Conservation (phyloP, 257 asterid genomes). For the Jacaranda mimosifolia region DNA sequence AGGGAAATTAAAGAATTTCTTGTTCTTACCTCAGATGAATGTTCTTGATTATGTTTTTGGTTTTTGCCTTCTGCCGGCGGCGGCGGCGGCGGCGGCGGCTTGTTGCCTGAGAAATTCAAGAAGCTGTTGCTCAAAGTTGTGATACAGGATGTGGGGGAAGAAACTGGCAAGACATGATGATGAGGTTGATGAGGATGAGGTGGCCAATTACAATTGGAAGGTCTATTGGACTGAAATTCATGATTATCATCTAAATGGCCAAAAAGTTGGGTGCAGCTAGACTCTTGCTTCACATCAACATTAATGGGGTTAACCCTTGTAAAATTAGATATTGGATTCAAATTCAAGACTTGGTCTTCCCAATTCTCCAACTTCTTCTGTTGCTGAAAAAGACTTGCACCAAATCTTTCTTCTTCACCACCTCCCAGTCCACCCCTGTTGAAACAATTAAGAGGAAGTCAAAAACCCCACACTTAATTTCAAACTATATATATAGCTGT, state of each 20-base stretch:
- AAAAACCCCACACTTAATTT: background rate
- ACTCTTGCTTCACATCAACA: conserved; percentile 70
- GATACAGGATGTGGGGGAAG: conserved; percentile 73
- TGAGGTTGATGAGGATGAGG: conserved; percentile 36
- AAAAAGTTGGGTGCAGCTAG: conserved; percentile 39
- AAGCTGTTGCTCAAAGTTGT: conserved; percentile 60
- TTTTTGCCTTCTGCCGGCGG: conserved; percentile 39
- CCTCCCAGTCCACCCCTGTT: conserved; percentile 62
- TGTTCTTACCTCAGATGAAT: conserved; percentile 65
- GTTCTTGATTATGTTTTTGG: conserved; percentile 53
- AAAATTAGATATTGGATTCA: conserved; percentile 46
- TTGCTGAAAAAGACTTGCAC: conserved; percentile 59
- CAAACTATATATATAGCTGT: background rate
- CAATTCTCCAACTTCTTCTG: conserved; percentile 77
- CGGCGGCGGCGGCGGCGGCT: conserved; percentile 9
- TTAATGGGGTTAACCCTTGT: conserved; percentile 44
- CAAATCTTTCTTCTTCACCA: conserved; percentile 67
- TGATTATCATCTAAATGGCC: conserved; percentile 40
- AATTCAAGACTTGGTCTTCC: conserved; percentile 68
- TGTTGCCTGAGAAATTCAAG: conserved; percentile 59
- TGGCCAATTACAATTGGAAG: conserved; percentile 47
- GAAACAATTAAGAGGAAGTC: background rate
- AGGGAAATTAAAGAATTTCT: too few species aligned
- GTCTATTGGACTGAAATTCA: conserved; percentile 34
- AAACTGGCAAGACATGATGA: conserved; percentile 47